Percentiles rank a stretch among this genome's conserved stretches.
These are phyloP conservation scores for Zoysia matrella DNA, from an alignment of 202 grass and related monocot genomes.

Conservation along the genomic window DNA sequence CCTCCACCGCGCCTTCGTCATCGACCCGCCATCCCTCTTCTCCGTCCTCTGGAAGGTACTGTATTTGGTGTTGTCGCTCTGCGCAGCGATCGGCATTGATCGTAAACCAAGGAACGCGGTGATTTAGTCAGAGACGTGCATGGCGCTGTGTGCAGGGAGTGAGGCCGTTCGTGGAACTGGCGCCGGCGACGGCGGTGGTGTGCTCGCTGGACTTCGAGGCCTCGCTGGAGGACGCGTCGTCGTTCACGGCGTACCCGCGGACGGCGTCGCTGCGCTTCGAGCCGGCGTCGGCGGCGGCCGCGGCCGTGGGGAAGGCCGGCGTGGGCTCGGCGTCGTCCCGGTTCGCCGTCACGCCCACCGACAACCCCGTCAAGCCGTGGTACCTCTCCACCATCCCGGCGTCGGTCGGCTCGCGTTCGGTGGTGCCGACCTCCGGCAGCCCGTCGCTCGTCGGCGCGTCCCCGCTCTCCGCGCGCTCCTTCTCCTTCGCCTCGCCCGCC, in stretches of 20 bases:
- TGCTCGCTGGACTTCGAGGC: constrained; percentile 90
- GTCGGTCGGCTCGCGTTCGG: constrained; percentile 52
- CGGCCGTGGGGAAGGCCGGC: constrained; percentile 1
- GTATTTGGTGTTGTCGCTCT: background rate
- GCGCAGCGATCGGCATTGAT: background rate
- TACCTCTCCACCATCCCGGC: constrained; percentile 81
- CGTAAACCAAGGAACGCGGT: background rate
- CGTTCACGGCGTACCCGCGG: constrained; percentile 70
- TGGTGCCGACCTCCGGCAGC: constrained; percentile 63
- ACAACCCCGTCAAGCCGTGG: constrained; percentile 96
- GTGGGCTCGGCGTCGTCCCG: constrained; percentile 79
- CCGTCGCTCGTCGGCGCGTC: constrained; percentile 91
- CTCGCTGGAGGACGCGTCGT: constrained; percentile 75
- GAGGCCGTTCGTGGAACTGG: constrained; percentile 81
- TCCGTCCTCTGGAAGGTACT: constrained; percentile 95
- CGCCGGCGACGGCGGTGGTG: constrained; percentile 61
- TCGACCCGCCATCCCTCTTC: constrained; percentile 93
- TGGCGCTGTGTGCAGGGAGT: constrained; percentile 53
- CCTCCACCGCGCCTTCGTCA: constrained; percentile 86
- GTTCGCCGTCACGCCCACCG: constrained; percentile 82
- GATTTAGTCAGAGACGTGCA: background rate
- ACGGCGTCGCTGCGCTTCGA: constrained; percentile 90
- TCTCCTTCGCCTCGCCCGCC: constrained; percentile 94
- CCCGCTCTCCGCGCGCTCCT: constrained; percentile 83
- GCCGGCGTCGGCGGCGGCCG: constrained; percentile 32